Evolutionary conservation across 371 early-diverging fungal species (phyloP).

Genomic region (Smittium mucronatum): DNA sequence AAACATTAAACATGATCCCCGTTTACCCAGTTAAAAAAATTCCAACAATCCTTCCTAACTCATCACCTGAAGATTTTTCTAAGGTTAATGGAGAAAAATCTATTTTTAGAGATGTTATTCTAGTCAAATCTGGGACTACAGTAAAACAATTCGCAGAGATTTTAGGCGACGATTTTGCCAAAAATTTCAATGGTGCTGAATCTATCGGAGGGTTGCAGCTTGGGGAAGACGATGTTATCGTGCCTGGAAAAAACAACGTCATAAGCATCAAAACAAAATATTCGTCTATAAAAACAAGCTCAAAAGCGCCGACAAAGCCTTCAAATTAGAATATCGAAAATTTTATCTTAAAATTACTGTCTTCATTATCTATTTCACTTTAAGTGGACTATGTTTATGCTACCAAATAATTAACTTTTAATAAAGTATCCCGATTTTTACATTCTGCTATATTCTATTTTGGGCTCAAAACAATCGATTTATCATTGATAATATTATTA

Average conservation of each 20-base stretch:
- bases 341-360: too few relatives aligned
- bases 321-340: too few relatives aligned
- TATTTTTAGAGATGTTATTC: constrained; percentile 50
- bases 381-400: too few relatives aligned
- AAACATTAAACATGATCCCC: constrained; percentile 47
- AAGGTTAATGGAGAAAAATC: background rate
- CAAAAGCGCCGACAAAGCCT: too few relatives aligned
- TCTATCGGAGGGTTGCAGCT: constrained; percentile 57
- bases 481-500: too few relatives aligned
- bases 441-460: too few relatives aligned
- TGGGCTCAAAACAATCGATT: too few relatives aligned
- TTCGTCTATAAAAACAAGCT: constrained; percentile 11
- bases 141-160: constrained; percentile 57
- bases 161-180: constrained; percentile 45
- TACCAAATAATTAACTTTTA: too few relatives aligned
- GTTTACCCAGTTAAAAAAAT: constrained; percentile 62
- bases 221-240: constrained; percentile 30
- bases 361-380: too few relatives aligned
- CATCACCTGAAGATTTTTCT: constrained; percentile 11
- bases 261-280: constrained; percentile 11
- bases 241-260: constrained; percentile 25
- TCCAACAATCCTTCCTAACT: constrained; percentile 40
- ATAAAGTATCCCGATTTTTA: too few relatives aligned
- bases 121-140: constrained; percentile 52
- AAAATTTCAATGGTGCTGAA: constrained; percentile 53